Conservation (phyloP, 192 early-diverging fungal genomes). For the Chytriomyces hyalinus region DNA sequence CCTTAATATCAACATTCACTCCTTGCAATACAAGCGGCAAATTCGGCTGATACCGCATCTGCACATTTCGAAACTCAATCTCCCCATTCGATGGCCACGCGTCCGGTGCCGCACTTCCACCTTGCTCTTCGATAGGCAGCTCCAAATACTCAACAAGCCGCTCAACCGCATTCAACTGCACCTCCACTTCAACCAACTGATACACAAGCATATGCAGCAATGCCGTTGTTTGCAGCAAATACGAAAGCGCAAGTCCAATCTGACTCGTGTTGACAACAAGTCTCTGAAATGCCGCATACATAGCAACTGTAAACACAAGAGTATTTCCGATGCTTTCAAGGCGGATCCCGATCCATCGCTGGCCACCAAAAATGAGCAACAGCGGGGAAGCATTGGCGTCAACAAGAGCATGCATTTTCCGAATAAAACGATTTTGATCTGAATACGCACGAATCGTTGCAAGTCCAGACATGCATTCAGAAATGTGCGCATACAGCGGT, state of each 20-base stretch:
- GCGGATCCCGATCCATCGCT: constrained; percentile 31
- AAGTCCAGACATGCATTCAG: constrained; percentile 77
- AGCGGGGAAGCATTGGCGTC: constrained; percentile 19
- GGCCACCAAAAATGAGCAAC: constrained; percentile 23
- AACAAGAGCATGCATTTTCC: constrained; percentile 9
- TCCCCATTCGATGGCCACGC: background rate
- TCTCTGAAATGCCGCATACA: constrained; percentile 12
- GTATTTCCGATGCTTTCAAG: constrained; percentile 27
- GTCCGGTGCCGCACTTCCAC: background rate
- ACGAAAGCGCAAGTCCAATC: constrained; percentile 7
- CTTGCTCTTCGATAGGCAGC: constrained; percentile 24
- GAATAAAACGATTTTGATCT: constrained; percentile 26
- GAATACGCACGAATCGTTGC: constrained; percentile 87
- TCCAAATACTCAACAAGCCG: constrained; percentile 29
- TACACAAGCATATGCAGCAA: constrained; percentile 31
- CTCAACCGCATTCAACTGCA: constrained; percentile 34
- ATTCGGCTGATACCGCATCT: constrained; percentile 59
- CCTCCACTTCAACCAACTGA: constrained; percentile 28
- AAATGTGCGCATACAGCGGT: constrained; percentile 48
- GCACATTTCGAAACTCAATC: background rate
- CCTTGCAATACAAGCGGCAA: constrained; percentile 36
- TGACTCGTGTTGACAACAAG: constrained; percentile 9
- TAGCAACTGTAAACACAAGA: constrained; percentile 19
- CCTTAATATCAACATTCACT: constrained; percentile 29
- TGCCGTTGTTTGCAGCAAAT: constrained; percentile 21